Percentiles rank a stretch among this genome's conserved stretches.
Conservation (phyloP, 1,284 basidiomycete species). For the Amylostereum areolatum region DNA sequence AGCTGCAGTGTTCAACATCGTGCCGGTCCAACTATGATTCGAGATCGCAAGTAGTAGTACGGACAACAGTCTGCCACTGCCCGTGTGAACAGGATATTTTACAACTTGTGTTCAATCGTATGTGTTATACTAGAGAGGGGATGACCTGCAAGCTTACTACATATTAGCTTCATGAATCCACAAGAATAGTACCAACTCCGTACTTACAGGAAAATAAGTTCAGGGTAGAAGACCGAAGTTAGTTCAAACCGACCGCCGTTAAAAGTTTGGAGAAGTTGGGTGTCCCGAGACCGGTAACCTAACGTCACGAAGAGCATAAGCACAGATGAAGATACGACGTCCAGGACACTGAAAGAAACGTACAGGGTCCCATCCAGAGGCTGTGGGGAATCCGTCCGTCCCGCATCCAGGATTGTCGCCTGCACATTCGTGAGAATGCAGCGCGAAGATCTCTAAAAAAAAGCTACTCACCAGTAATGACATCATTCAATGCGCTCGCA, state of each 20-base stretch:
- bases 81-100: too few species aligned
- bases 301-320: background rate
- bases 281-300: constrained; percentile 56
- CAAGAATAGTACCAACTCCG: too few species aligned
- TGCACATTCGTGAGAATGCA: constrained; percentile 47
- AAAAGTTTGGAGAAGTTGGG: constrained; percentile 1
- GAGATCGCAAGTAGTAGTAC: too few species aligned
- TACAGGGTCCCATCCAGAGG: constrained; percentile 20
- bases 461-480: constrained; percentile 38
- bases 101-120: too few species aligned
- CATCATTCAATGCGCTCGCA: constrained; percentile 49
- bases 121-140: too few species aligned
- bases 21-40: too few species aligned
- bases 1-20: too few species aligned
- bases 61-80: too few species aligned
- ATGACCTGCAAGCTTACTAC: too few species aligned
- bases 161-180: too few species aligned
- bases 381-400: constrained; percentile 17
- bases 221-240: too few species aligned
- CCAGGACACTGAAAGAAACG: background rate
- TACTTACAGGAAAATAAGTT: too few species aligned
- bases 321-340: background rate
- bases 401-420: constrained; percentile 24
- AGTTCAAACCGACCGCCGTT: background rate
- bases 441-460: constrained; percentile 33